Base-by-base conservation (phyloP, 306 rosid species). In the Fragaria nilgerrensis region DNA sequence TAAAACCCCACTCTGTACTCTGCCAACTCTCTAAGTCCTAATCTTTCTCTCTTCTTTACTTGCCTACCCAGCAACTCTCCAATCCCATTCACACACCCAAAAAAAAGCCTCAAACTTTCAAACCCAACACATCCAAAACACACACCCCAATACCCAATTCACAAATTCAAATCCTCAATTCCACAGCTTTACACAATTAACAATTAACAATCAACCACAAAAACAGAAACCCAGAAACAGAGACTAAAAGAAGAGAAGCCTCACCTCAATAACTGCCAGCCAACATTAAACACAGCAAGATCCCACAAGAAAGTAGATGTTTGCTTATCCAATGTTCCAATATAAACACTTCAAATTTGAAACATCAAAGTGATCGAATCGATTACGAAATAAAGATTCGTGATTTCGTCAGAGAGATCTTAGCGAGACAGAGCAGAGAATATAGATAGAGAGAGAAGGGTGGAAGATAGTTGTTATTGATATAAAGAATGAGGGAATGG, bases 251-350 rank as follows among this genome's bases (percentile, higher is more conserved):
- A 37, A 27, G 19, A 32, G 20, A 25, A 45, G 52, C 14, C 82
- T 43, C 78, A 77, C 81, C 81, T 72, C 78, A 81, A 53, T 53
- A 76, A 64, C 72, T 70, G 69, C 43, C 23, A 22, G 67, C 74
- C 70, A 77, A 36, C 66, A 77, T 66, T 58, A 76, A 70, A 8
- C 48, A 44, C 48, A 29, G 7, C 47, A 64, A 44, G 81, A 82
- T 77, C 64, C 82, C 68, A 55, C 5, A 15, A 43, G 49, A 36
- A 20, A 23, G 56, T 41, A 61, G 67, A 75, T 75, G 58, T 48
- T 36, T 49, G 29, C 48, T 70, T 59, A 50, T 37, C 72, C 45
- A 56, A 71, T 11, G 27, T 20, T 48, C 66, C 45, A 56, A 71
- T 20, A 41, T 29, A 75, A 75, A 62, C 59, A 43, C 61, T 74